Conservation (phyloP, 768 basidiomycete genomes). For the Leucocoprinus sp. region DNA sequence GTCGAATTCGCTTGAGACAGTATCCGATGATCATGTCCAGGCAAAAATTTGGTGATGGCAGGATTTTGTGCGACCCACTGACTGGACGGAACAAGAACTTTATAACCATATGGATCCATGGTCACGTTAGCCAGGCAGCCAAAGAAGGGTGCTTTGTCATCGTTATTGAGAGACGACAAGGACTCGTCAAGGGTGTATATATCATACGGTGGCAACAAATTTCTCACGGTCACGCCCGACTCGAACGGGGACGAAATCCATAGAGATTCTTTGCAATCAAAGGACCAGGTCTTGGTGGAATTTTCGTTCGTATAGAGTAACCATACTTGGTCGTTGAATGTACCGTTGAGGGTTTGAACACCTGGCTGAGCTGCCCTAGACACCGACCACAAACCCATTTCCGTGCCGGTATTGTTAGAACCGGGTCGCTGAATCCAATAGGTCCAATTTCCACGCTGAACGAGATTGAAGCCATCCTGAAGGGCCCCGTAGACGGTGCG, state of each 20-base stretch:
- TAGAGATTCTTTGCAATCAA: constrained; percentile 42
- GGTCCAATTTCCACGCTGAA: constrained; percentile 82
- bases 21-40: constrained; percentile 82
- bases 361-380: constrained; percentile 53
- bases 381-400: constrained; percentile 84
- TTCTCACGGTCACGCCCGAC: constrained; percentile 53
- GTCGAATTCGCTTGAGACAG: constrained; percentile 39
- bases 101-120: constrained; percentile 73
- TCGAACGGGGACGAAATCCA: constrained; percentile 82
- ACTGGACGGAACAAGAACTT: constrained; percentile 59
- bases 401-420: constrained; percentile 72
- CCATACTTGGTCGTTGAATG: constrained; percentile 66
- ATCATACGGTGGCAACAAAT: constrained; percentile 82
- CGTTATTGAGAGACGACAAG: constrained; percentile 48
- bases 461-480: constrained; percentile 84
- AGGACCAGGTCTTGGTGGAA: constrained; percentile 51
- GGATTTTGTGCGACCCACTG: constrained; percentile 71
- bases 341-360: constrained; percentile 57
- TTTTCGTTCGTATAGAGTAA: constrained; percentile 86
- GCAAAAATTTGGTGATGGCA: constrained; percentile 68
- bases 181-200: constrained; percentile 64
- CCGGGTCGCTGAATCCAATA: constrained; percentile 71
- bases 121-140: constrained; percentile 67
- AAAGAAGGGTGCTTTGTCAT: constrained; percentile 52
- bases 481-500: constrained; percentile 62